phyloP scores from a whole-genome alignment of 1,139 yeast genomes.

The Zygosaccharomyces pseudobailii region DNA sequence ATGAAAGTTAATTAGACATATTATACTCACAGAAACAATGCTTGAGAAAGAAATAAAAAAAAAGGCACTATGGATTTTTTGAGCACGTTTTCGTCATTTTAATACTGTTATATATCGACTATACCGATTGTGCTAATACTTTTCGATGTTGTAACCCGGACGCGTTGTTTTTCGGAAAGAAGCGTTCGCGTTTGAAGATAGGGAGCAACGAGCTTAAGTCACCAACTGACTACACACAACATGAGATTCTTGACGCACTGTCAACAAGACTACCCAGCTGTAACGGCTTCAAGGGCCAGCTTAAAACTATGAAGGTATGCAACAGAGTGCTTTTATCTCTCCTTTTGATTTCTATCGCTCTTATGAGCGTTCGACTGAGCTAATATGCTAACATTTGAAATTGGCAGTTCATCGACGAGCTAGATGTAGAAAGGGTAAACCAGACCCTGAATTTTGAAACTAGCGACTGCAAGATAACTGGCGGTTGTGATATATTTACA shows the following conservation, averaged over 20 bases:
- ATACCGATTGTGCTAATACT: background rate
- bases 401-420: conserved; percentile 83
- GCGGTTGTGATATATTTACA: conserved; percentile 92
- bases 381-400: conserved; percentile 2
- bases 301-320: background rate
- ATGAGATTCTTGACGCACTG: no score
- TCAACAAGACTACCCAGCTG: no score
- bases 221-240: background rate
- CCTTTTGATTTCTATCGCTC: background rate
- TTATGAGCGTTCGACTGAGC: background rate
- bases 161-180: background rate
- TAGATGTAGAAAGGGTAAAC: conserved; percentile 83
- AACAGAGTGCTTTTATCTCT: background rate
- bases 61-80: background rate
- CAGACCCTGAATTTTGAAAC: conserved; percentile 85
- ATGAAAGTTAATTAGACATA: background rate
- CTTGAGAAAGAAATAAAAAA: background rate
- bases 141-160: conserved; percentile 1
- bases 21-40: background rate
- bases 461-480: conserved; percentile 77
- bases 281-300: background rate
- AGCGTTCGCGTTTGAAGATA: background rate
- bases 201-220: background rate
- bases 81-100: background rate
- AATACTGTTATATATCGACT: background rate